Conservation (phyloP, 768 basidiomycete species). For the Cystofilobasidium bisporidii region DNA sequence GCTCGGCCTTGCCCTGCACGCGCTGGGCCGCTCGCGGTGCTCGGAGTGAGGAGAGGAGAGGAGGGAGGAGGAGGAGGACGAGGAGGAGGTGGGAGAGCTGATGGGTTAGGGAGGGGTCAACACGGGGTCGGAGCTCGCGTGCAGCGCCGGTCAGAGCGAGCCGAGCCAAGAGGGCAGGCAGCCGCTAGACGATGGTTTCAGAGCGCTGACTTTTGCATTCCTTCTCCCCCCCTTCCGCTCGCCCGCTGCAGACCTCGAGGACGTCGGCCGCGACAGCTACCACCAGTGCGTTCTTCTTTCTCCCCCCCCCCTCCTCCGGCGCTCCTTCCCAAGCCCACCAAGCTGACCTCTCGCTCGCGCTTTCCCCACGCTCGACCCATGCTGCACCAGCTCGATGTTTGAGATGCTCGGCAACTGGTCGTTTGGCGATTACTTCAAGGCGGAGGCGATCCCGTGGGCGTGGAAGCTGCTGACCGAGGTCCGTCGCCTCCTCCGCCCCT, state of each 20-base stretch:
- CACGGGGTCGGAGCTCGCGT: too few species aligned
- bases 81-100: too few species aligned
- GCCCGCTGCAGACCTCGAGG: constrained; percentile 68
- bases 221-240: background rate
- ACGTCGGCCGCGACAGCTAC: constrained; percentile 56
- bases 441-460: constrained; percentile 83
- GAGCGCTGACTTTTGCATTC: constrained; percentile 15
- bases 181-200: too few species aligned
- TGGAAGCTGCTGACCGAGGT: constrained; percentile 81
- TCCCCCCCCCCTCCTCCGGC: constrained; percentile 59
- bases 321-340: constrained; percentile 70
- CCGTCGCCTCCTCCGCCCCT: background rate
- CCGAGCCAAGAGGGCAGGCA: too few species aligned
- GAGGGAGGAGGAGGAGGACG: too few species aligned
- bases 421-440: constrained; percentile 99
- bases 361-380: background rate
- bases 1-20: too few species aligned
- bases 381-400: constrained; percentile 46
- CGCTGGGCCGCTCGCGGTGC: too few species aligned
- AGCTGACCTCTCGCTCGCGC: too few species aligned
- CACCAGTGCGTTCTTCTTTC: constrained; percentile 21
- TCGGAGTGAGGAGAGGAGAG: too few species aligned
- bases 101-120: too few species aligned
- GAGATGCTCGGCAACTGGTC: constrained; percentile 99
- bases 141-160: too few species aligned